phyloP scores from a whole-genome alignment of 2,329 filamentous ascomycete genomes.

The Sporothrix globosa region DNA sequence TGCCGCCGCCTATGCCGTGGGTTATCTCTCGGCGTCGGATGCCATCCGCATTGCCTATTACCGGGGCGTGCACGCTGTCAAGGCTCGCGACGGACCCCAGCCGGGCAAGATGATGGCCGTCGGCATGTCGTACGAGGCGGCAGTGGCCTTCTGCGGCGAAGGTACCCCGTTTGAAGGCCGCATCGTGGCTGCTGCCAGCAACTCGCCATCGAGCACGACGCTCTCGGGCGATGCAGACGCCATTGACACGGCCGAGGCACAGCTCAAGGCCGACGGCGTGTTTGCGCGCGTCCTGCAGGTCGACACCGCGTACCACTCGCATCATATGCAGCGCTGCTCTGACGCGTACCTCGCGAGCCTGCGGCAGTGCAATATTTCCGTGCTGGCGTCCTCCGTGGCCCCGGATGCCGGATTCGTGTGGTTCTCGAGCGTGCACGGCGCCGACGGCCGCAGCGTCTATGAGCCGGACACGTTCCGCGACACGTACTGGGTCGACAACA shows the following conservation, averaged over 20 bases:
- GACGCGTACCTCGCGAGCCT: conserved; percentile 44
- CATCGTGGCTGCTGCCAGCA: conserved; percentile 43
- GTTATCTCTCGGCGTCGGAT: conserved; percentile 43
- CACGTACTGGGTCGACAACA: conserved; percentile 43
- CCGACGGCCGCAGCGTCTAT: conserved; percentile 28
- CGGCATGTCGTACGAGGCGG: conserved; percentile 41
- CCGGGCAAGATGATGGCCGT: conserved; percentile 46
- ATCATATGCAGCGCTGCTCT: conserved; percentile 49
- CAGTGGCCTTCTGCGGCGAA: conserved; percentile 38
- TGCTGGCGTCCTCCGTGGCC: conserved; percentile 28
- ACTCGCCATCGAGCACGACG: conserved; percentile 43
- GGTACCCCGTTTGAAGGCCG: conserved; percentile 38
- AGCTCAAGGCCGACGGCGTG: conserved; percentile 38
- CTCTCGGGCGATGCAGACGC: conserved; percentile 45
- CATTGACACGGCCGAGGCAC: conserved; percentile 37
- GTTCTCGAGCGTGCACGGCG: conserved; percentile 49
- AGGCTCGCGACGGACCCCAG: conserved; percentile 35
- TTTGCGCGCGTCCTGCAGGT: conserved; percentile 47
- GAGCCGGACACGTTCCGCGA: conserved; percentile 31
- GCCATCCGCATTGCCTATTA: conserved; percentile 49
- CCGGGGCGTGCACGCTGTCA: conserved; percentile 45
- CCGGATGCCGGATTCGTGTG: conserved; percentile 40
- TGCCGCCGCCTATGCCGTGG: conserved; percentile 49
- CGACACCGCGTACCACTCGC: conserved; percentile 55
- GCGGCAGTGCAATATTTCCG: conserved; percentile 39